phyloP scores from a whole-genome alignment of 768 basidiomycete genomes.

The Boletus rufocinnamomeus region DNA sequence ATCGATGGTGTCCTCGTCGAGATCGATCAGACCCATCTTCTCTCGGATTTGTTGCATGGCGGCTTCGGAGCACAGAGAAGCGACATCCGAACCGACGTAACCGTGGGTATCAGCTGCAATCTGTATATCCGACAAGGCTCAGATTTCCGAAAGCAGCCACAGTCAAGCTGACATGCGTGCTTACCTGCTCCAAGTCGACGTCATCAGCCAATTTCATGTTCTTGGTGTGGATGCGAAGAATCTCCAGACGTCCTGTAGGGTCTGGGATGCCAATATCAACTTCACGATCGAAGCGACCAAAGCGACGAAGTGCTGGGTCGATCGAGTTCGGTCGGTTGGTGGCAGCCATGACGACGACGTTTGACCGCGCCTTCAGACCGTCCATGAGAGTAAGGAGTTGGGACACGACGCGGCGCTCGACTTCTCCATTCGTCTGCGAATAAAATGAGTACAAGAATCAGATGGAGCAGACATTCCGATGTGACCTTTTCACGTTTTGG shows the following conservation, averaged over 20 bases:
- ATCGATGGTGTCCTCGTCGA: constrained; percentile 98
- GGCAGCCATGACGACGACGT: constrained; percentile 99
- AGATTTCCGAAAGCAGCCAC: neutral
- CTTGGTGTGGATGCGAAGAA: constrained; percentile 99
- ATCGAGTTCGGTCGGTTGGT: constrained; percentile 99
- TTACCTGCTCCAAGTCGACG: constrained; percentile 93
- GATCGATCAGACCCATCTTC: constrained; percentile 98
- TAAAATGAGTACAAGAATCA: constrained; percentile 8
- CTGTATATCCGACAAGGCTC: constrained; percentile 39
- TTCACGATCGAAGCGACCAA: constrained; percentile 99
- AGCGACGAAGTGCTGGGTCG: constrained; percentile 96
- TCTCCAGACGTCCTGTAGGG: constrained; percentile 97
- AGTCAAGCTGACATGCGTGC: neutral
- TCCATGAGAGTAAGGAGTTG: constrained; percentile 99
- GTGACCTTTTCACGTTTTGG: constrained; percentile 98
- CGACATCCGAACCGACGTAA: constrained; percentile 98
- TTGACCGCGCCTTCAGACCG: constrained; percentile 96
- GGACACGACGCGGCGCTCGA: constrained; percentile 98
- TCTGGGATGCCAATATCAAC: constrained; percentile 99
- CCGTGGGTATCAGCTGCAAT: constrained; percentile 99
- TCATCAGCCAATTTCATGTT: constrained; percentile 99
- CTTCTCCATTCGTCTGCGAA: constrained; percentile 93
- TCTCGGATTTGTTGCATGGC: constrained; percentile 99
- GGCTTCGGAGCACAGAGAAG: constrained; percentile 96
- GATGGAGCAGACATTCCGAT: constrained; percentile 8